A percentile compares a stretch with the other conserved stretches of the same genome.
Conservation (phyloP, 2,329 filamentous ascomycete species). For the Parafenestella ontariensis region DNA sequence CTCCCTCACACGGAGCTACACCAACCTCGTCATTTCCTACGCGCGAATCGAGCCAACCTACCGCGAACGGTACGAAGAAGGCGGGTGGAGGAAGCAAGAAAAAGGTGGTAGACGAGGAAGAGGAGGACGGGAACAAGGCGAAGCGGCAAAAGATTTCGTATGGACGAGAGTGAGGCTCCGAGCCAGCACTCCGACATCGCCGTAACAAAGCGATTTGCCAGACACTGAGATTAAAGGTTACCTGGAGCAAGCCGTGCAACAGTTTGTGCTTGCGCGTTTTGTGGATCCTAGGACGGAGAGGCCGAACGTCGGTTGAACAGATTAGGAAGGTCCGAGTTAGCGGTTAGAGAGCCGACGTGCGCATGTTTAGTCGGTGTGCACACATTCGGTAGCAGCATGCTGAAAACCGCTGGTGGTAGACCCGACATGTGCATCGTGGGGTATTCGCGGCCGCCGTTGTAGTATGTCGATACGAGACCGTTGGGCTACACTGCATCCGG, state of each 20-base stretch:
- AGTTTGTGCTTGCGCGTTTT: constrained; percentile 32
- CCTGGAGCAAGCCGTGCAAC: constrained; percentile 9
- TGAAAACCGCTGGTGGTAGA: constrained; percentile 13
- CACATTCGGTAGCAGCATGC: not conserved
- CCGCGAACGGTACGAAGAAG: constrained; percentile 48
- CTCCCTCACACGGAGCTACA: constrained; percentile 57
- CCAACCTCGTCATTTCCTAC: constrained; percentile 56
- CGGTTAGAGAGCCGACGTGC: constrained; percentile 10
- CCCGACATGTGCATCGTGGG: constrained; percentile 27
- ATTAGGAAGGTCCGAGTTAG: constrained; percentile 27
- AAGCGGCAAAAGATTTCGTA: constrained; percentile 61
- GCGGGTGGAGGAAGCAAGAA: constrained; percentile 53
- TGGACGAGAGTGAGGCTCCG: constrained; percentile 50
- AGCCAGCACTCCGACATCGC: constrained; percentile 1
- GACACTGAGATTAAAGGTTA: constrained; percentile 1
- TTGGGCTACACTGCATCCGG: constrained; percentile 25
- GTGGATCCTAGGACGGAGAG: constrained; percentile 28
- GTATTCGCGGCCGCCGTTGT: constrained; percentile 20
- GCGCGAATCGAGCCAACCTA: constrained; percentile 54
- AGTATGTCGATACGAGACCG: constrained; percentile 29
- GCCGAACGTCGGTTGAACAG: constrained; percentile 15
- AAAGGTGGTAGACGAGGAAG: constrained; percentile 54
- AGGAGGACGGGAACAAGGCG: constrained; percentile 55
- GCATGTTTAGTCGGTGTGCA: constrained; percentile 5
- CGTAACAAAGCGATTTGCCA: not conserved